Conservation (phyloP, 306 rosid species). For the Cicer judaicum region DNA sequence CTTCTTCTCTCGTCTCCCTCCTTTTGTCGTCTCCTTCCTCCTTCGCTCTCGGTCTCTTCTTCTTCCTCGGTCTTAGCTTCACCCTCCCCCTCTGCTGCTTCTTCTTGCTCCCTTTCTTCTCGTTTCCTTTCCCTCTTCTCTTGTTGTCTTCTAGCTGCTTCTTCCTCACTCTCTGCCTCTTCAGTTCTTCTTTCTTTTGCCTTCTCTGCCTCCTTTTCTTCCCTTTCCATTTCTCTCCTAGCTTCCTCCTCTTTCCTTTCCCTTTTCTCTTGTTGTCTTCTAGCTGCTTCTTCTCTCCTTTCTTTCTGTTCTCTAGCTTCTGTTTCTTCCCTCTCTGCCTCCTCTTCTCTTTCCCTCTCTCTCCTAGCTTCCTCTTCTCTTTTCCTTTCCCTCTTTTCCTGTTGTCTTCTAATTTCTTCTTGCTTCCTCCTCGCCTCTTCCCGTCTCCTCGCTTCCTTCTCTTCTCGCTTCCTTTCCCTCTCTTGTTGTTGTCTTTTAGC, state of each 20-base stretch:
- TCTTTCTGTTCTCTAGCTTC: neutral
- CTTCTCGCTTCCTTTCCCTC: conserved; percentile 4
- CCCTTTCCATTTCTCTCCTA: neutral
- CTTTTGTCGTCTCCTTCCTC: neutral
- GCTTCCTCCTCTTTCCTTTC: neutral
- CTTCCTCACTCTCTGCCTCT: neutral
- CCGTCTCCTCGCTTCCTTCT: conserved; percentile 13
- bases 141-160: neutral
- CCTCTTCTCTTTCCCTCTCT: neutral
- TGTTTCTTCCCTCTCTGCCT: conserved; percentile 3
- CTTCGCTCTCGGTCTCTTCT: neutral
- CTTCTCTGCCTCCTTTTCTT: neutral
- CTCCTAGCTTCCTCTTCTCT: neutral
- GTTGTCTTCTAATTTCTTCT: neutral
- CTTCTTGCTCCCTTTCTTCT: neutral
- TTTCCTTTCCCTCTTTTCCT: no score
- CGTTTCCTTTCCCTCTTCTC: neutral
- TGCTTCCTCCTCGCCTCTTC: neutral
- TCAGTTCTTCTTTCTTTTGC: neutral
- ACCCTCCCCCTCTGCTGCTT: neutral
- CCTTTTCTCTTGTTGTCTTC: conserved; percentile 4
- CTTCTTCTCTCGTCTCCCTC: neutral
- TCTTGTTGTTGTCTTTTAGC: conserved; percentile 40
- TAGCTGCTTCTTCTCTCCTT: conserved; percentile 6
- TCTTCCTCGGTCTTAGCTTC: conserved; percentile 3